Conservation (phyloP, 1,139 yeast species). For the Keqinozyma sinolaborantium region DNA sequence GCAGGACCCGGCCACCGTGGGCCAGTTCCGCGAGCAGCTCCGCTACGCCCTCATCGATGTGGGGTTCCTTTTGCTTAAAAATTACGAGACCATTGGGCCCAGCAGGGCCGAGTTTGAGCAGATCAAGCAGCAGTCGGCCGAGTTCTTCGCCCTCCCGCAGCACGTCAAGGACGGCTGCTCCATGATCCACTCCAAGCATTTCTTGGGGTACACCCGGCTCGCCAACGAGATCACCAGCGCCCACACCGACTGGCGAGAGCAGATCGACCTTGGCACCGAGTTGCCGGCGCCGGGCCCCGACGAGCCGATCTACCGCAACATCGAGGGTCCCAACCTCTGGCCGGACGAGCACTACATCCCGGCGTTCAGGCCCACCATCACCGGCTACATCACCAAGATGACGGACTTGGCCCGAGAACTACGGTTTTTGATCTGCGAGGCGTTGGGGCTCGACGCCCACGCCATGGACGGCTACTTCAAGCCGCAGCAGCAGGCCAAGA, state of each 20-base stretch:
- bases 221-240: conserved; percentile 67
- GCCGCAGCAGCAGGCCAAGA: conserved; percentile 49
- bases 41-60: conserved; percentile 56
- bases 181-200: conserved; percentile 63
- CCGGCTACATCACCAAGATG: conserved; percentile 46
- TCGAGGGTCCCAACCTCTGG: conserved; percentile 68
- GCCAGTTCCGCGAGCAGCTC: conserved; percentile 41
- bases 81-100: conserved; percentile 39
- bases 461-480: conserved; percentile 50
- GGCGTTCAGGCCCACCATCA: conserved; percentile 42
- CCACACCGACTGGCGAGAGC: conserved; percentile 63
- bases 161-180: conserved; percentile 50
- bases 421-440: conserved; percentile 48
- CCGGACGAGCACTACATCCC: conserved; percentile 50
- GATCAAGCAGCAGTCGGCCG: conserved; percentile 39
- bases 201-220: conserved; percentile 61
- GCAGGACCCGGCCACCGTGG: conserved; percentile 32
- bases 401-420: conserved; percentile 40
- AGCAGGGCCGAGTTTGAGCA: conserved; percentile 29
- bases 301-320: conserved; percentile 51
- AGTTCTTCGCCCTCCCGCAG: conserved; percentile 53
- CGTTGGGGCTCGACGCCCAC: conserved; percentile 45
- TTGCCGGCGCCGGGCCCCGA: conserved; percentile 43
- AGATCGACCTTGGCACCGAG: conserved; percentile 65
- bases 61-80: conserved; percentile 55